Evolutionary conservation across 257 asterid genomes (phyloP), one percentile per base, ranked within the genome.

Genomic region (Cinchona pubescens): DNA sequence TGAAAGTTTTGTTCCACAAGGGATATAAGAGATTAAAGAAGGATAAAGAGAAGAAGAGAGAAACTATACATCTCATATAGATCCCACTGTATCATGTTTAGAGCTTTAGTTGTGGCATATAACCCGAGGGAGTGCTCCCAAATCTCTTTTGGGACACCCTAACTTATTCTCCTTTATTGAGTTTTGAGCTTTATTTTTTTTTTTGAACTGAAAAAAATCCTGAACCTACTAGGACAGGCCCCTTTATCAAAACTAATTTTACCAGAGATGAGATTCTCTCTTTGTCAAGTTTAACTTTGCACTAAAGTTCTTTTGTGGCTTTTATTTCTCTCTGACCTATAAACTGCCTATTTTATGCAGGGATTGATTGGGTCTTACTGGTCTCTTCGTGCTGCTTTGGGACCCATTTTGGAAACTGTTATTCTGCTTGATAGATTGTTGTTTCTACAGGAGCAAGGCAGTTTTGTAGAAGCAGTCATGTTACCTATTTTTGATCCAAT

Each of bases 371-470:
- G 99, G 76, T 96, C 97, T 75, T 92, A 90, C 77, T 90, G 97
- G 99, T 87, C 99, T 67, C 87, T 94, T 79, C 91, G 97, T 76
- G 96, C 97, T 71, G 91, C 96, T 79, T 71, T 92, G 71, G 97
- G 96, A 63, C 96, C 97, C 4, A 80, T 90, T 79, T 75, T 94
- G 86, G 99, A 94, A 82, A 92, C 98, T 61, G 55, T 91, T 37
- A 68, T 94, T 79, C 90, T 92, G 66, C 99, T 95, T 32, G 98
- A 95, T 81, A 86, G 98, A 74, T 76, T 94, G 40, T 73, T 92
- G 73, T 91, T 85, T 88, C 97, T 92, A 82, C 98, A 92, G 87
- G 98, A 92, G 82, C 90, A 85, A 74, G 83, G 81, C 65, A 71
- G 83, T 76, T 70, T 63, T 43, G 70, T 85, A 72, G 82, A 82